Conservation (phyloP, 345 rosid species). For the Odontarrhena argentea region DNA sequence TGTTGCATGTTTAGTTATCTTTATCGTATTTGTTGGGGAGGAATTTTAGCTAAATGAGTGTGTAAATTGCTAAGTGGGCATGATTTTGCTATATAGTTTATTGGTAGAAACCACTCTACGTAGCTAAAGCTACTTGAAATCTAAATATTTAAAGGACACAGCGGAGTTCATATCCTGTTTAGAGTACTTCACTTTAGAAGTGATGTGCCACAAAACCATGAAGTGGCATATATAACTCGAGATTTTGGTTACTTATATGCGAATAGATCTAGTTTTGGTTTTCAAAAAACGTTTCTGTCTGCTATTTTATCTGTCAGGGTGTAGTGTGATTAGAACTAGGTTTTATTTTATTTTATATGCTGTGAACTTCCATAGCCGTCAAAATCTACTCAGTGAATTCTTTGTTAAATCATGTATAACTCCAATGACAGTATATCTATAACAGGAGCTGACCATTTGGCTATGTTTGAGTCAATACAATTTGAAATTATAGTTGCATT, state of each 20-base stretch:
- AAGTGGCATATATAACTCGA: conserved; percentile 1
- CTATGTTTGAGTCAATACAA: conserved; percentile 16
- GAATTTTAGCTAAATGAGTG: conserved; percentile 8
- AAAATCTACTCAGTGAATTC: neutral
- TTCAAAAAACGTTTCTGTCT: neutral
- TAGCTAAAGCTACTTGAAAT: conserved; percentile 18
- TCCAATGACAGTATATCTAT: conserved; percentile 5
- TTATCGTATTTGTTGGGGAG: conserved; percentile 1
- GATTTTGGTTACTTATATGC: conserved; percentile 2
- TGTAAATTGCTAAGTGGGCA: conserved; percentile 12
- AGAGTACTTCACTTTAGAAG: conserved; percentile 13
- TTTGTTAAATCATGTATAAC: neutral
- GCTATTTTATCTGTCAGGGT: neutral
- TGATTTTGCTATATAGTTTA: conserved; percentile 11
- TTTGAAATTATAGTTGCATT: conserved; percentile 7
- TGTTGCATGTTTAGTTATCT: conserved; percentile 14
- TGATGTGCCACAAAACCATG: conserved; percentile 24
- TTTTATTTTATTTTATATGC: neutral
- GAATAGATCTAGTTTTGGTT: neutral
- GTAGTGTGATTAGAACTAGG: conserved; percentile 10
- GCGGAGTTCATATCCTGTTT: conserved; percentile 5
- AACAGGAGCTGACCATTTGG: neutral
- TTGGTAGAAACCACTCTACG: conserved; percentile 14
- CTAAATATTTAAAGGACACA: conserved; percentile 9
- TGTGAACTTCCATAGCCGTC: conserved; percentile 1